Evolutionary conservation across 1,284 basidiomycete genomes (phyloP), one percentile per base, ranked within the genome.

Genomic region (Tetrapyrgos nigripes): DNA sequence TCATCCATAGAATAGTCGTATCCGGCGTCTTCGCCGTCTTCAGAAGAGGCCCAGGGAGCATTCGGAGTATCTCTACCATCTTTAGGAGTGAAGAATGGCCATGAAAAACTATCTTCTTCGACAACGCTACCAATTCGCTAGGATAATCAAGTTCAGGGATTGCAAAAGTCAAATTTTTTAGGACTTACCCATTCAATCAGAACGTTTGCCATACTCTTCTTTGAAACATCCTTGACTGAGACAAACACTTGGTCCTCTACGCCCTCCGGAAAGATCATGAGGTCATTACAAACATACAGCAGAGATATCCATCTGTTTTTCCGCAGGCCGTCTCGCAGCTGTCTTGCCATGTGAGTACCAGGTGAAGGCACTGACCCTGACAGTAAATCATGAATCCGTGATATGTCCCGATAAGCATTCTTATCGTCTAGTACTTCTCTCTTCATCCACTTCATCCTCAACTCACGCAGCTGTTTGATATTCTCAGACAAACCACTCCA

Each of bases 41-140:
- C 0, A n/a, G 43, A 23, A 14, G 48, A 29, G 26, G 43, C 57
- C 43, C 44, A 48, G 10, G 45, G 44, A 21, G 31, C 40, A 6
- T n/a, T 17, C 14, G 27, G 50, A 21, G 28, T 21, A 24, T 27
- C 14, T 8, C 14, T 33, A 28, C 21, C 19, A 10, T 17, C 8
- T n/a, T 47, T 37, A 10, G 50, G 50, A 9, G 50, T 58, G 26
- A 58, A 58, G 24, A 47, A 52, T n/a, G 57, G 57, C 57, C 57
- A 58, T 26, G 23, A 4, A 40, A 53, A 53, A 8, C 6, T 26
- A 11, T 52, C 50, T 27, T 19, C 11, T 23, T 58, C 50, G 4
- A 24, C 13, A 26, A 58, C 35, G 14, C 37, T 43, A n/a, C 28
- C 35, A 21, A 19, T 33, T 4, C 56, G 37, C 56, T 58, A 44